Percentiles rank a stretch among this genome's conserved stretches.
These are phyloP conservation scores for Bimuria novae-zelandiae DNA, from an alignment of 2,329 filamentous ascomycete species.

Conservation along the genomic window DNA sequence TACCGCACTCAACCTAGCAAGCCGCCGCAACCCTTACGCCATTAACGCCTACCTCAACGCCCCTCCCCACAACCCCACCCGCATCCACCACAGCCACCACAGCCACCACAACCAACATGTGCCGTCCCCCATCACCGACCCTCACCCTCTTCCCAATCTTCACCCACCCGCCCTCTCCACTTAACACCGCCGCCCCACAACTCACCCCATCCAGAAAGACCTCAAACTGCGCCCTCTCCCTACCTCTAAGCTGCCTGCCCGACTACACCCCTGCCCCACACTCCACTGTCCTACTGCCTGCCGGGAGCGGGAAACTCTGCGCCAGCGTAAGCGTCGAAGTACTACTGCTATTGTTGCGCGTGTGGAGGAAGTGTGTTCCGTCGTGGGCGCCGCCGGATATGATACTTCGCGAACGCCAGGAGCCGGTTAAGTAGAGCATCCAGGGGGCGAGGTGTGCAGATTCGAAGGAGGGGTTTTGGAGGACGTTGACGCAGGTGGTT, in stretches of 20 bases:
- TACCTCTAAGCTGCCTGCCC: constrained; percentile 7
- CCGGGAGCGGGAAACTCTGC: constrained; percentile 16
- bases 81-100: constrained; percentile 22
- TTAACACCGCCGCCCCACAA: constrained; percentile 14
- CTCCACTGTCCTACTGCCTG: constrained; percentile 5
- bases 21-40: constrained; percentile 17
- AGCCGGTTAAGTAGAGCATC: constrained; percentile 22
- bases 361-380: constrained; percentile 17
- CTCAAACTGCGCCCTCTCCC: constrained; percentile 19
- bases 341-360: constrained; percentile 17
- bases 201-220: constrained; percentile 21
- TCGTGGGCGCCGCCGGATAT: constrained; percentile 4
- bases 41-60: constrained; percentile 19
- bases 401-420: constrained; percentile 17
- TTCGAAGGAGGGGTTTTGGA: constrained; percentile 28
- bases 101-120: no score
- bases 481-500: constrained; percentile 12
- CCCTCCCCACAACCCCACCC: constrained; percentile 13
- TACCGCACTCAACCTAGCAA: no score
- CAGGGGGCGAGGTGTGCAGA: constrained; percentile 15
- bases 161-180: constrained; percentile 12
- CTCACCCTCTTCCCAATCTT: constrained; percentile 14
- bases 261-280: constrained; percentile 21
- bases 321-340: constrained; percentile 18
- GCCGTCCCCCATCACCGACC: constrained; percentile 12